These are phyloP conservation scores for Kandelia obovata DNA, from an alignment of 345 rosid genomes.

Conservation along the genomic window DNA sequence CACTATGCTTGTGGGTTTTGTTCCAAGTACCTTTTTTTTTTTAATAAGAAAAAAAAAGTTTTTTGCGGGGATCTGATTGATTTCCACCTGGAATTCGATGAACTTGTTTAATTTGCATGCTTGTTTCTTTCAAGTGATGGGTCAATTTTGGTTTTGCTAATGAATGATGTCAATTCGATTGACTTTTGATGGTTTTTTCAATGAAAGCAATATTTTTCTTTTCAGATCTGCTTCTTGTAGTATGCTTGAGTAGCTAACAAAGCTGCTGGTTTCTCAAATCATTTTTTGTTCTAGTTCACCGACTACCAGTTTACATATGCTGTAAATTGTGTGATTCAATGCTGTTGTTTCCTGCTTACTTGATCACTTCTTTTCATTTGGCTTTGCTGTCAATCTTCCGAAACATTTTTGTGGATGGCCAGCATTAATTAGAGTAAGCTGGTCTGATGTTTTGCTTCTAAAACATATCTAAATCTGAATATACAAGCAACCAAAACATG, in stretches of 20 bases:
- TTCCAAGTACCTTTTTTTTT: background rate
- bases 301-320: background rate
- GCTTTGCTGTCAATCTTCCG: background rate
- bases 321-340: slow-evolving; percentile 1
- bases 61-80: slow-evolving; percentile 8
- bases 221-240: slow-evolving; percentile 8
- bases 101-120: background rate
- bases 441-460: background rate
- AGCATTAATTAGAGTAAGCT: background rate
- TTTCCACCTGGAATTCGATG: slow-evolving; percentile 6
- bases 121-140: background rate
- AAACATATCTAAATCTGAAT: background rate
- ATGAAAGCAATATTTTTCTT: background rate
- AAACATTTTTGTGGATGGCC: too few species aligned
- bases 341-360: background rate
- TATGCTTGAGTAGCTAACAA: background rate
- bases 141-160: background rate
- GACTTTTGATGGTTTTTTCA: background rate
- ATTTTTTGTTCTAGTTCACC: background rate
- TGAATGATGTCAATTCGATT: background rate
- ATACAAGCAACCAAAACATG: background rate
- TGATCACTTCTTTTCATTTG: background rate
- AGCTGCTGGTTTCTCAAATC: background rate
- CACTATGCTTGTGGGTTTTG: background rate
- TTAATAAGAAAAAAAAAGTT: background rate